Percentiles rank a stretch among this genome's conserved stretches.
These are phyloP conservation scores for Wickerhamiella parazyma DNA, from an alignment of 805 yeast species.

Conservation along the genomic window DNA sequence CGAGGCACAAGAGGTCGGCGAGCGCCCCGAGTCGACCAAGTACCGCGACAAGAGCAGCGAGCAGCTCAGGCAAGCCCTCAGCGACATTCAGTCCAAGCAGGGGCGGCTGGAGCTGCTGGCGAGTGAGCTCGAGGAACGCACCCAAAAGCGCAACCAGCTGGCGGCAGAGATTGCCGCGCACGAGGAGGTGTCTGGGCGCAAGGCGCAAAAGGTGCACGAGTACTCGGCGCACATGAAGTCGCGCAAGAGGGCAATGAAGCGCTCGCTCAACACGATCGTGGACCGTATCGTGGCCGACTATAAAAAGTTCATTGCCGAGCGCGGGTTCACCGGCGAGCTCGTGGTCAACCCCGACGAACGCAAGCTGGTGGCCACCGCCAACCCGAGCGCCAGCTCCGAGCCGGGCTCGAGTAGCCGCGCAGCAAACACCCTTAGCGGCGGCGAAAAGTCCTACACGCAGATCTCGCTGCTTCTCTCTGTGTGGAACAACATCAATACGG, in stretches of 20 bases:
- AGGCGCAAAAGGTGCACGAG: not conserved
- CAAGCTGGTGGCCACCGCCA: slow-evolving; percentile 20
- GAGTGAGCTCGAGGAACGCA: slow-evolving; percentile 1
- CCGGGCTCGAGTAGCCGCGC: slow-evolving; percentile 42
- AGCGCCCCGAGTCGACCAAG: not conserved
- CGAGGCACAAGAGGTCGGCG: not conserved
- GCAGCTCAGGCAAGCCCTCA: not conserved
- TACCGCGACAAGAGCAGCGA: not conserved
- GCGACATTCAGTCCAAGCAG: not conserved
- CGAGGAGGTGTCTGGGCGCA: not conserved
- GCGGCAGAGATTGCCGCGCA: not conserved
- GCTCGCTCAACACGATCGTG: not conserved
- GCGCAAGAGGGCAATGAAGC: not conserved
- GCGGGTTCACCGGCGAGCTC: slow-evolving; percentile 56
- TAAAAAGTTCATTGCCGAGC: not conserved
- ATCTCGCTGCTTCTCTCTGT: slow-evolving; percentile 75
- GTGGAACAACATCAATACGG: slow-evolving; percentile 85
- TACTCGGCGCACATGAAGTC: not conserved
- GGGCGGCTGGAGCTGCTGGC: not conserved
- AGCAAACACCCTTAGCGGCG: slow-evolving; percentile 83
- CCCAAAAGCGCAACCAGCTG: slow-evolving; percentile 3
- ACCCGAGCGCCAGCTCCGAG: slow-evolving; percentile 13
- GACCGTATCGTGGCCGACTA: not conserved
- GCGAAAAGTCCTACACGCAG: slow-evolving; percentile 91
- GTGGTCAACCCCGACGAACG: slow-evolving; percentile 39